These are phyloP conservation scores for Thielaviopsis punctulata DNA, from an alignment of 2,329 filamentous ascomycete genomes.

Conservation along the genomic window DNA sequence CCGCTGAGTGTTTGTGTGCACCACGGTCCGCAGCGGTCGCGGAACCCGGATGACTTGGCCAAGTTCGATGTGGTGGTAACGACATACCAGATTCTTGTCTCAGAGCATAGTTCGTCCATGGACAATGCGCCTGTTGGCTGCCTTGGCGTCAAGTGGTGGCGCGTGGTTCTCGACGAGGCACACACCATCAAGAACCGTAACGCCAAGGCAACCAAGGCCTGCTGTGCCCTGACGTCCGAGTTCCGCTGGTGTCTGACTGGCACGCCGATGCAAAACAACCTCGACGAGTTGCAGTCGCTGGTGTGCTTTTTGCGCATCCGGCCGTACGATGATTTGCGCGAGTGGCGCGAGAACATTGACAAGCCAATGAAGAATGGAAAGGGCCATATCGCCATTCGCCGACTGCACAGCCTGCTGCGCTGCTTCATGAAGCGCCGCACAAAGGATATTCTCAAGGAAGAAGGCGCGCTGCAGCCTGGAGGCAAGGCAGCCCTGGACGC, in stretches of 20 bases:
- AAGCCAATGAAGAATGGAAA: constrained; percentile 76
- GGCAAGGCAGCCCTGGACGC: constrained; percentile 37
- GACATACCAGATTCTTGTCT: constrained; percentile 88
- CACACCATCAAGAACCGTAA: constrained; percentile 98
- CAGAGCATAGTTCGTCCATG: constrained; percentile 61
- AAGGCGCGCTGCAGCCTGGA: constrained; percentile 62
- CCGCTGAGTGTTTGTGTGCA: constrained; percentile 72
- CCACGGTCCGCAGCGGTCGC: constrained; percentile 73
- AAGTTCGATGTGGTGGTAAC: constrained; percentile 92
- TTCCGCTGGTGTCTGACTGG: constrained; percentile 95
- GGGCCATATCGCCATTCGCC: constrained; percentile 73
- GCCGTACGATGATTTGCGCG: constrained; percentile 69
- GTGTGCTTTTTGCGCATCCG: constrained; percentile 85
- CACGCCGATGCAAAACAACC: constrained; percentile 95
- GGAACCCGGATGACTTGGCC: constrained; percentile 57
- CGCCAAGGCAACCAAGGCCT: constrained; percentile 85
- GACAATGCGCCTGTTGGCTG: constrained; percentile 44
- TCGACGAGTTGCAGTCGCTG: constrained; percentile 87
- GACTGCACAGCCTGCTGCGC: constrained; percentile 68
- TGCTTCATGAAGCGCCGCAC: constrained; percentile 98
- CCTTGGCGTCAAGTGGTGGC: constrained; percentile 88
- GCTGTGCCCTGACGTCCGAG: constrained; percentile 65
- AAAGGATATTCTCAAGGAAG: constrained; percentile 87
- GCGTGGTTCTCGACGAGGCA: constrained; percentile 87
- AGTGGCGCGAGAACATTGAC: constrained; percentile 87